A percentile compares a stretch with the other conserved stretches of the same genome.
phyloP scores from a whole-genome alignment of 2,329 filamentous ascomycete genomes.

The Drechslerella coelobrocha region DNA sequence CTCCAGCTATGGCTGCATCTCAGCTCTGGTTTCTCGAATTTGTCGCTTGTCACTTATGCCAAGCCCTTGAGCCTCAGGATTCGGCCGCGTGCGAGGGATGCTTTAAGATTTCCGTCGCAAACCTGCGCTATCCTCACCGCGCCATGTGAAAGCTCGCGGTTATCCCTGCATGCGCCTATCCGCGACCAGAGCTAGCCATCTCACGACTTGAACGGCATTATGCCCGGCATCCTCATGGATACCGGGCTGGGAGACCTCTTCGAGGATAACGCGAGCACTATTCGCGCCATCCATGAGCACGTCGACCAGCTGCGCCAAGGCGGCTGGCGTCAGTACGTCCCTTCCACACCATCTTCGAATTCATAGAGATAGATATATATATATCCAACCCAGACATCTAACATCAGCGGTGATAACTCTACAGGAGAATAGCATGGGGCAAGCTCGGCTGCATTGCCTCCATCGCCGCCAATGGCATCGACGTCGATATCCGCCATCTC shows the following conservation, averaged over 20 bases:
- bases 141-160: background rate
- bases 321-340: constrained; percentile 54
- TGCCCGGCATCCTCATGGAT: constrained; percentile 47
- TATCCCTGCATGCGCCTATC: background rate
- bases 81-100: too few relatives aligned
- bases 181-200: too few relatives aligned
- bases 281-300: constrained; percentile 52
- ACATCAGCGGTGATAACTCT: background rate
- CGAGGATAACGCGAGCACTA: constrained; percentile 45
- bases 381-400: background rate
- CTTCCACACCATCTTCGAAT: background rate
- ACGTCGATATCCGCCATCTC: constrained; percentile 75
- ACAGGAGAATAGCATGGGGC: constrained; percentile 84
- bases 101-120: constrained; percentile 15
- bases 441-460: constrained; percentile 83
- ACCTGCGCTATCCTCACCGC: constrained; percentile 6
- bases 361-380: background rate
- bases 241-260: constrained; percentile 44
- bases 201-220: constrained; percentile 2
- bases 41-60: too few relatives aligned
- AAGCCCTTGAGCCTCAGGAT: too few relatives aligned
- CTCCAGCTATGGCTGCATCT: too few relatives aligned
- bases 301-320: constrained; percentile 53
- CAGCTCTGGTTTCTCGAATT: too few relatives aligned
- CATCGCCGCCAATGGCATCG: constrained; percentile 74